phyloP scores from a whole-genome alignment of 176 grass and related monocot genomes.

The Eragrostis curvula region DNA sequence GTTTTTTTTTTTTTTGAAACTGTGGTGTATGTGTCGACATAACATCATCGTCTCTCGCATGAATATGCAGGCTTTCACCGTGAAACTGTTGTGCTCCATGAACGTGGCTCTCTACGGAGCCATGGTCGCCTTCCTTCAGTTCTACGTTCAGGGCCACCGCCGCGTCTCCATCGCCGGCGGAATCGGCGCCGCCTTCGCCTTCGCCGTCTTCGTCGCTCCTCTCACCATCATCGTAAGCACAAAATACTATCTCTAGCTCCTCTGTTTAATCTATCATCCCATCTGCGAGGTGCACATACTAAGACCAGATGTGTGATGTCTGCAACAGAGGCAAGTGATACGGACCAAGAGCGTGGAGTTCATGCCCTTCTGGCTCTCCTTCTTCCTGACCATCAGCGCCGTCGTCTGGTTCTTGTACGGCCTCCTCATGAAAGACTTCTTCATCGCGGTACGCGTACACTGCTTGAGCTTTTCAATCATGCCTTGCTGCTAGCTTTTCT shows the following conservation, averaged over 20 bases:
- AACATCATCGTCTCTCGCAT: neutral
- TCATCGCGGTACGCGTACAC: constrained; percentile 56
- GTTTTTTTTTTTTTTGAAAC: no score
- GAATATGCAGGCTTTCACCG: constrained; percentile 46
- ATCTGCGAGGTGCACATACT: neutral
- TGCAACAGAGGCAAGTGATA: constrained; percentile 75
- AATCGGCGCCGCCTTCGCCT: constrained; percentile 67
- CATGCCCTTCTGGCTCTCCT: constrained; percentile 83
- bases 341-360: constrained; percentile 89
- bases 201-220: constrained; percentile 79
- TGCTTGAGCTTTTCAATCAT: neutral
- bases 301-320: neutral
- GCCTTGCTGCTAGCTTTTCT: neutral
- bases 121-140: constrained; percentile 50
- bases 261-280: neutral
- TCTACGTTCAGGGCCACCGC: constrained; percentile 41
- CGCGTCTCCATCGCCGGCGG: constrained; percentile 58
- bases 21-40: no score
- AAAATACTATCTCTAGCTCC: neutral
- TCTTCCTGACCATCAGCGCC: constrained; percentile 89
- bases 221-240: constrained; percentile 79
- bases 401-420: constrained; percentile 88
- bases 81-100: constrained; percentile 54
- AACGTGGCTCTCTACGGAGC: constrained; percentile 60
- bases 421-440: constrained; percentile 64